These are phyloP conservation scores for Fusarium sp. DNA, from an alignment of 2,329 filamentous ascomycete species.

Conservation along the genomic window DNA sequence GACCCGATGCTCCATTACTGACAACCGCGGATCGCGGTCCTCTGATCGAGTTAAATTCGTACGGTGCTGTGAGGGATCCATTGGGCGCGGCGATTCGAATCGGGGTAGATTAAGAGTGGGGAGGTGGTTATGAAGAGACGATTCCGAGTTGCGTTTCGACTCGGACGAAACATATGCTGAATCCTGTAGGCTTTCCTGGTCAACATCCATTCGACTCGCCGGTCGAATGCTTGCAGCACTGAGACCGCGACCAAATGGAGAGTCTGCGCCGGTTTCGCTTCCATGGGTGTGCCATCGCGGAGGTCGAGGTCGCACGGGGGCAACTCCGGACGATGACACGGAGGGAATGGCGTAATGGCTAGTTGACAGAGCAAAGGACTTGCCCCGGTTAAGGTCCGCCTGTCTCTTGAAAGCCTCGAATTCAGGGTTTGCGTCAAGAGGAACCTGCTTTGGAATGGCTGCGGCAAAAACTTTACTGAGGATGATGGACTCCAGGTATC, in stretches of 20 bases:
- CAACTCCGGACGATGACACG: slow-evolving; percentile 38
- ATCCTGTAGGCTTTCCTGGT: slow-evolving; percentile 61
- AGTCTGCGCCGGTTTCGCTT: slow-evolving; percentile 56
- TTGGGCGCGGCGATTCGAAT: slow-evolving; percentile 53
- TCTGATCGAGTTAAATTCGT: slow-evolving; percentile 57
- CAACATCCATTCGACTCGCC: slow-evolving; percentile 56
- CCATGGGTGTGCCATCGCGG: slow-evolving; percentile 63
- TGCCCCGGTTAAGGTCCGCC: slow-evolving; percentile 71
- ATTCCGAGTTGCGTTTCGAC: slow-evolving; percentile 65
- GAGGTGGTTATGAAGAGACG: slow-evolving; percentile 55
- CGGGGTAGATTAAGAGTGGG: slow-evolving; percentile 57
- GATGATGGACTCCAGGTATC: slow-evolving; percentile 82
- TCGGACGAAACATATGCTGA: slow-evolving; percentile 67
- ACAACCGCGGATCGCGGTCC: slow-evolving; percentile 66
- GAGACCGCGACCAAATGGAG: slow-evolving; percentile 42
- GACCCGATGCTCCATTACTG: slow-evolving; percentile 61
- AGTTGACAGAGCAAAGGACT: slow-evolving; percentile 59
- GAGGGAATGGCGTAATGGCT: slow-evolving; percentile 57
- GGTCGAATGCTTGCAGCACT: slow-evolving; percentile 37
- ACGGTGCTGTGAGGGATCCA: slow-evolving; percentile 41
- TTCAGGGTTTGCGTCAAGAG: slow-evolving; percentile 82
- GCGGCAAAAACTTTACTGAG: slow-evolving; percentile 78
- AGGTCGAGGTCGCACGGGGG: slow-evolving; percentile 56
- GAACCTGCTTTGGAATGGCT: slow-evolving; percentile 75
- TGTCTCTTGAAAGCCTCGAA: slow-evolving; percentile 83